phyloP scores from a whole-genome alignment of 1,284 basidiomycete species.

The Boletus semigastroideus region DNA sequence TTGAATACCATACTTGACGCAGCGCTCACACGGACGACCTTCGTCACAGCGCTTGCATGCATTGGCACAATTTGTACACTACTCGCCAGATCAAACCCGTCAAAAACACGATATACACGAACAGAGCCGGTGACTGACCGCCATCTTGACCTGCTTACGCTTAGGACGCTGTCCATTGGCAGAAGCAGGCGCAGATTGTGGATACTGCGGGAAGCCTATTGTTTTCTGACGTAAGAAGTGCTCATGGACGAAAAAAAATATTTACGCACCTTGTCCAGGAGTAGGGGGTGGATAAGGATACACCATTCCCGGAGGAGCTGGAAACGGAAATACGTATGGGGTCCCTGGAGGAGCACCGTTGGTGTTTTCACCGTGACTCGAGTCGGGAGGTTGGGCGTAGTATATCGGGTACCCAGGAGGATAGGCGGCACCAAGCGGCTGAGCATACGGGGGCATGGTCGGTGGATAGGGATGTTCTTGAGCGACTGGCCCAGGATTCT shows the following conservation, averaged over 20 bases:
- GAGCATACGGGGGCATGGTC: slow-evolving; percentile 30
- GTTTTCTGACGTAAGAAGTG: slow-evolving; percentile 30
- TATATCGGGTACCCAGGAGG: slow-evolving; percentile 36
- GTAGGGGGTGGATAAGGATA: slow-evolving; percentile 54
- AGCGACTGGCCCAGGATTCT: slow-evolving; percentile 31
- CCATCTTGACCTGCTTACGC: slow-evolving; percentile 88
- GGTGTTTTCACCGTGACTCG: slow-evolving; percentile 41
- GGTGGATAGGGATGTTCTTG: slow-evolving; percentile 33
- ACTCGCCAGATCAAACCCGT: slow-evolving; percentile 4
- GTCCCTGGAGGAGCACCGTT: slow-evolving; percentile 46
- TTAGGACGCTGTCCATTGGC: slow-evolving; percentile 48
- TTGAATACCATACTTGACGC: slow-evolving; percentile 74
- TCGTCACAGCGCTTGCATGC: slow-evolving; percentile 89
- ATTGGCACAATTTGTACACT: slow-evolving; percentile 81
- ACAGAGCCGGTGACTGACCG: slow-evolving; percentile 45
- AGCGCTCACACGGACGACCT: slow-evolving; percentile 74
- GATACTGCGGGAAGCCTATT: slow-evolving; percentile 33
- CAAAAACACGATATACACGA: slow-evolving; percentile 1
- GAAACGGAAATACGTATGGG: slow-evolving; percentile 53
- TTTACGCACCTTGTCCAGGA: slow-evolving; percentile 43
- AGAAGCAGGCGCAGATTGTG: slow-evolving; percentile 27
- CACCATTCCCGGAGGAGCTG: slow-evolving; percentile 58
- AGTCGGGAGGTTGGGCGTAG: slow-evolving; percentile 31
- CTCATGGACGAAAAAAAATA: slow-evolving; percentile 5
- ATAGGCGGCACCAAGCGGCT: slow-evolving; percentile 29